phyloP scores from a whole-genome alignment of 2,329 filamentous ascomycete genomes.

The Beauveria sp. region DNA sequence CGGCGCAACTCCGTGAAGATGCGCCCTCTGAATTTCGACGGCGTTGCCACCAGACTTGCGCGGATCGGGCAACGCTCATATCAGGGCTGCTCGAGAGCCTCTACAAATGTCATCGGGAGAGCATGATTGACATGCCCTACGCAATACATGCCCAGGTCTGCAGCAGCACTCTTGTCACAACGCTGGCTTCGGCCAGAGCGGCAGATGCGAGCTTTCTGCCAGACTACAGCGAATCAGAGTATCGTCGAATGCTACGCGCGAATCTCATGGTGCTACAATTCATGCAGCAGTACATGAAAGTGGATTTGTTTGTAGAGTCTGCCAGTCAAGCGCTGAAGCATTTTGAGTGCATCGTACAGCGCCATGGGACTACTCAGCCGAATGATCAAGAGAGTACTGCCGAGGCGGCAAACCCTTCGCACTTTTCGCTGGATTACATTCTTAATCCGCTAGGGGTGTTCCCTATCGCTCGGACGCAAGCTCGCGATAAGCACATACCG shows the following conservation, averaged over 20 bases:
- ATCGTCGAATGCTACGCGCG: neutral
- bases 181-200: conserved; percentile 3
- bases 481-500: conserved; percentile 3
- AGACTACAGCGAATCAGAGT: neutral
- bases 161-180: conserved; percentile 9
- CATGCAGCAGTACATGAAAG: conserved; percentile 9
- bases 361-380: neutral
- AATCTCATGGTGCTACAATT: conserved; percentile 4
- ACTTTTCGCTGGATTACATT: conserved; percentile 11
- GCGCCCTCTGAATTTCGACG: conserved; percentile 1
- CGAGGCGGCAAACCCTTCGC: neutral
- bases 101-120: conserved; percentile 6
- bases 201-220: neutral
- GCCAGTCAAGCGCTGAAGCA: conserved; percentile 7
- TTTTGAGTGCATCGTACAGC: conserved; percentile 1
- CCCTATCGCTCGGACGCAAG: conserved; percentile 7
- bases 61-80: neutral
- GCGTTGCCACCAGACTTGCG: conserved; percentile 5
- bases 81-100: neutral
- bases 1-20: neutral
- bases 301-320: conserved; percentile 7
- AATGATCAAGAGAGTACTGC: neutral
- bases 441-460: conserved; percentile 9
- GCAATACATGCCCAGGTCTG: conserved; percentile 10
- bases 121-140: conserved; percentile 9